phyloP scores from a whole-genome alignment of 73 alveolate species.

The Tetrahymena elliotti region DNA sequence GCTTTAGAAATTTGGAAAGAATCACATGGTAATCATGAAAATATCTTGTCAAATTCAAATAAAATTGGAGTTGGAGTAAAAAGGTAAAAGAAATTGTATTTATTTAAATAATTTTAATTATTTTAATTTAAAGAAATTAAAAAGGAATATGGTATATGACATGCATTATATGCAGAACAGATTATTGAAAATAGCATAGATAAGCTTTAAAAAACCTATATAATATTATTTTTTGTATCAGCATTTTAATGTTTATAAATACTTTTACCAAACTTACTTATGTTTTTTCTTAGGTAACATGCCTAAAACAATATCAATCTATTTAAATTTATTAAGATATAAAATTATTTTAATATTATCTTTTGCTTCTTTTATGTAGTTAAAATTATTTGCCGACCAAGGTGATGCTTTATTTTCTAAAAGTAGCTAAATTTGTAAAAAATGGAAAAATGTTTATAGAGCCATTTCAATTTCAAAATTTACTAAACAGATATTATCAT shows the following conservation, averaged over 20 bases:
- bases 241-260: not conserved
- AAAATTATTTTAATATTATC: not conserved
- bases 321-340: not conserved
- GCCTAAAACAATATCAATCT: not conserved
- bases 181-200: not conserved
- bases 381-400: not conserved
- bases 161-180: not conserved
- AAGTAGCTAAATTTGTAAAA: not conserved
- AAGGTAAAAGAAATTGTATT: not conserved
- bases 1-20: not conserved
- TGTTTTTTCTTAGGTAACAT: not conserved
- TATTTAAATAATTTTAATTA: not conserved
- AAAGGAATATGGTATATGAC: not conserved
- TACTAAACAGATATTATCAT: not conserved
- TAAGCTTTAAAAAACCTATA: too few relatives aligned
- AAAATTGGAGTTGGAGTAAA: not conserved
- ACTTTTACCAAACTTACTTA: not conserved
- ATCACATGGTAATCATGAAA: not conserved
- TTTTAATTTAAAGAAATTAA: not conserved
- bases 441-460: not conserved
- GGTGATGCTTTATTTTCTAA: not conserved
- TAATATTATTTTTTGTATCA: not conserved
- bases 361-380: not conserved
- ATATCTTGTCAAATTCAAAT: not conserved
- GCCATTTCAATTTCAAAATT: not conserved